These are phyloP conservation scores for Solanum sitiens DNA, from an alignment of 257 asterid species.

Conservation along the genomic window DNA sequence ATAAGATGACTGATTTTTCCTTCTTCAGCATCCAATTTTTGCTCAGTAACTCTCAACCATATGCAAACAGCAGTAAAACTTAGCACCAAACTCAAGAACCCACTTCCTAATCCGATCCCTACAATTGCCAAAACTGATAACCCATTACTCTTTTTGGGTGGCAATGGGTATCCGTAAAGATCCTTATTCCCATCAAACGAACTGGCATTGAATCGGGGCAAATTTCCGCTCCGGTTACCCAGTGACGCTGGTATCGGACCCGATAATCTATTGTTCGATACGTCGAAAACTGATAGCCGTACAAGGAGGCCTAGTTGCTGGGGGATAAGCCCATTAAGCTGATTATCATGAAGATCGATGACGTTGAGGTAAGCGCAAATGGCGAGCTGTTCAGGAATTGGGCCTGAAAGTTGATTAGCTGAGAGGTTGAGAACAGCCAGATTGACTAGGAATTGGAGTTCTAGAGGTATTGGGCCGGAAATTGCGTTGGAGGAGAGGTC, in stretches of 20 bases:
- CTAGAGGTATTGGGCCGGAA: slow-evolving; percentile 70
- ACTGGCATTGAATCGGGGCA: slow-evolving; percentile 68
- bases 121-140: slow-evolving; percentile 60
- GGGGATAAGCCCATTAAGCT: slow-evolving; percentile 57
- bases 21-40: slow-evolving; percentile 53
- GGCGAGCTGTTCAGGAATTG: slow-evolving; percentile 61
- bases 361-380: slow-evolving; percentile 81
- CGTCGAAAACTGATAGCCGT: slow-evolving; percentile 68
- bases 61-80: slow-evolving; percentile 87
- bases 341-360: slow-evolving; percentile 79
- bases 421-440: slow-evolving; percentile 82
- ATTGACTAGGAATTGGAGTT: slow-evolving; percentile 61
- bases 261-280: slow-evolving; percentile 54
- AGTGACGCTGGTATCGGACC: slow-evolving; percentile 68
- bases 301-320: slow-evolving; percentile 69
- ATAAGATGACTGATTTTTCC: slow-evolving; percentile 63
- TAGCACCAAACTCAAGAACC: slow-evolving; percentile 65
- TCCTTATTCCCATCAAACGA: slow-evolving; percentile 74
- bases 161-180: slow-evolving; percentile 74
- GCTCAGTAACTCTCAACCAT: slow-evolving; percentile 75
- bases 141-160: slow-evolving; percentile 58
- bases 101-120: slow-evolving; percentile 95
- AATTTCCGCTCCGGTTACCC: slow-evolving; percentile 65
- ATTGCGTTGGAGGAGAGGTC: slow-evolving; percentile 80
- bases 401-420: slow-evolving; percentile 51